phyloP scores from a whole-genome alignment of 768 basidiomycete genomes.

The Phanerochaete carnosa region DNA sequence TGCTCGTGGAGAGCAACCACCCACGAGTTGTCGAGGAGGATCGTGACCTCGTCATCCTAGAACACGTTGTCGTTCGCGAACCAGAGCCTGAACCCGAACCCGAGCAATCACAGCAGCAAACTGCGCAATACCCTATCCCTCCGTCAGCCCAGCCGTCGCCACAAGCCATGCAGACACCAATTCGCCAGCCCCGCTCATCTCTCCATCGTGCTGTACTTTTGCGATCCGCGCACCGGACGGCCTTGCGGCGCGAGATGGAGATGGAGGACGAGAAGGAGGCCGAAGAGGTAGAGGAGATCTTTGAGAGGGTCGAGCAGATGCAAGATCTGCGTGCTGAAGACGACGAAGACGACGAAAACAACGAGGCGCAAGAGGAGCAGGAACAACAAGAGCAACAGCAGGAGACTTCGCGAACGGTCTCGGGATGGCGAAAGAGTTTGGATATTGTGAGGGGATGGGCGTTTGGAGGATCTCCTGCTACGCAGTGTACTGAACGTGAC shows the following conservation, averaged over 20 bases:
- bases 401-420: conserved; percentile 17
- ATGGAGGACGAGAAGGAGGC: conserved; percentile 48
- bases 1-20: conserved; percentile 63
- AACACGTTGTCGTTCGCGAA: conserved; percentile 48
- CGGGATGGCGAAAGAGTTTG: conserved; percentile 33
- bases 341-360: conserved; percentile 24
- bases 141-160: conserved; percentile 9
- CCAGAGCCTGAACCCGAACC: conserved; percentile 12
- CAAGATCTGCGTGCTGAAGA: conserved; percentile 13
- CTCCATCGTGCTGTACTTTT: conserved; percentile 71
- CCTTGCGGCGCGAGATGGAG: conserved; percentile 48
- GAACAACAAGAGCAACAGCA: conserved; percentile 18
- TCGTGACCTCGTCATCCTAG: conserved; percentile 63
- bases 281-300: conserved; percentile 45
- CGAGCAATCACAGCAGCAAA: neutral
- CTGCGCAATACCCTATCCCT: conserved; percentile 7
- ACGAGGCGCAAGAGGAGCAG: conserved; percentile 17
- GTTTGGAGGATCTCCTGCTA: conserved; percentile 28
- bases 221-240: conserved; percentile 63
- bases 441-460: conserved; percentile 28
- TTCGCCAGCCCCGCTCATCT: conserved; percentile 37
- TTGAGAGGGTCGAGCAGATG: conserved; percentile 7
- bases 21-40: conserved; percentile 71
- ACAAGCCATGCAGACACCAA: conserved; percentile 18
- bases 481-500: conserved; percentile 21